Base-by-base conservation (phyloP, 345 rosid species). In the Atalantia buxifolia region DNA sequence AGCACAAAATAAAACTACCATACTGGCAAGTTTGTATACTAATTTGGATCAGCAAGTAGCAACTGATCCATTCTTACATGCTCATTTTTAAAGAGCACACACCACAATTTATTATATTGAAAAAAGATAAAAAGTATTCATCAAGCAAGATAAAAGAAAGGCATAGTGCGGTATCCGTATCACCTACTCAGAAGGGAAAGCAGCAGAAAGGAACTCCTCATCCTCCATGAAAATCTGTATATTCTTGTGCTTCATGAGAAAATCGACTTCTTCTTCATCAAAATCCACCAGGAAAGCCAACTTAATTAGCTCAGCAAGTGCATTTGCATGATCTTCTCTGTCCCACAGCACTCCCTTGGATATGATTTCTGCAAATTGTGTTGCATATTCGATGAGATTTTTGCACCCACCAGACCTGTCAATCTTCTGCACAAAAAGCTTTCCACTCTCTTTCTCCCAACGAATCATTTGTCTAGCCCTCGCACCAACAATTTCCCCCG, bases 221-320 rank as follows among this genome's bases (percentile, higher is more conserved):
- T 90, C 96, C 84, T 89, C 89, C 78, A 64, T 71, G 24, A 77
- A 88, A 8, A 89, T 75, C 53, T 83, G 89, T 81, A 89, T 77
- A 76, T 91, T 91, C 76, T 87, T 84, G 24, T 89, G 85, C 80
- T 88, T 88, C 92, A 88, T 81, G 16, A 91, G 77, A 77, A 85
- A 93, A 70, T 78, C 77, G 45, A 89, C 69, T 2, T 91, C 94
- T 28, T 81, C 87, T 76, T 83, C 89, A 56, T 86, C 76, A 61
- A 90, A 90, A 21, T 87, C 86, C 65, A 91, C 48, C 65, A 89
- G 61, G 81, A 81, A 87, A 40, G 85, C 94, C 87, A 88, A 68
- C 84, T 84, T 90, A 66, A 93, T 83, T 38, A 91, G 84, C 85
- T 87, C 91, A 1, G 92, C 61, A 1, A 90, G 80, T 73, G 84